Conservation (phyloP, 805 yeast genomes). For the Spathaspora passalidarum region DNA sequence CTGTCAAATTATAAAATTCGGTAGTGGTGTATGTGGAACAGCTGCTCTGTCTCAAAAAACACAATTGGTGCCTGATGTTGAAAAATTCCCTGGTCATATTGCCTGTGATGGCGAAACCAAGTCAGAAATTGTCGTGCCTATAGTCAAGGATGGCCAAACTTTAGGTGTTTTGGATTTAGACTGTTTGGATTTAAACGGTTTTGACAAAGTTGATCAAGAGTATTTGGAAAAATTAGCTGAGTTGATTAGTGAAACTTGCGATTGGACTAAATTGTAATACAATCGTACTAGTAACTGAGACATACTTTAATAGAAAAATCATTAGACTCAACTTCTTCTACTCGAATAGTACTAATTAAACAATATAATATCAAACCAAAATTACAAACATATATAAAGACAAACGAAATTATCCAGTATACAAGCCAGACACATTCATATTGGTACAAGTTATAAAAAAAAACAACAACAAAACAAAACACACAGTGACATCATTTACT, state of each 20-base stretch:
- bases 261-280: conserved; percentile 30
- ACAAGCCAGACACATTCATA: background rate
- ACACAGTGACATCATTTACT: background rate
- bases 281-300: too few relatives aligned
- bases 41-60: conserved; percentile 62
- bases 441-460: background rate
- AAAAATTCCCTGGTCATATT: conserved; percentile 83
- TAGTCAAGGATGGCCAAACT: conserved; percentile 40
- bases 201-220: conserved; percentile 58
- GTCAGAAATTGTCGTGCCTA: conserved; percentile 91
- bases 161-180: conserved; percentile 88
- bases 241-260: conserved; percentile 51
- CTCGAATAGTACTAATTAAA: background rate
- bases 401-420: background rate
- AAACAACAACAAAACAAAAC: background rate
- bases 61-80: conserved; percentile 77
- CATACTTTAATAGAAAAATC: too few relatives aligned
- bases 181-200: conserved; percentile 62
- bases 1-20: conserved; percentile 76
- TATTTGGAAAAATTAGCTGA: conserved; percentile 59
- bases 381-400: background rate
- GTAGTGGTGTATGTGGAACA: conserved; percentile 89
- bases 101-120: conserved; percentile 96
- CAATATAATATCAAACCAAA: background rate
- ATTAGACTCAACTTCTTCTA: background rate